Conservation (phyloP, 2,329 filamentous ascomycete species). For the Fusarium protoensiforme region DNA sequence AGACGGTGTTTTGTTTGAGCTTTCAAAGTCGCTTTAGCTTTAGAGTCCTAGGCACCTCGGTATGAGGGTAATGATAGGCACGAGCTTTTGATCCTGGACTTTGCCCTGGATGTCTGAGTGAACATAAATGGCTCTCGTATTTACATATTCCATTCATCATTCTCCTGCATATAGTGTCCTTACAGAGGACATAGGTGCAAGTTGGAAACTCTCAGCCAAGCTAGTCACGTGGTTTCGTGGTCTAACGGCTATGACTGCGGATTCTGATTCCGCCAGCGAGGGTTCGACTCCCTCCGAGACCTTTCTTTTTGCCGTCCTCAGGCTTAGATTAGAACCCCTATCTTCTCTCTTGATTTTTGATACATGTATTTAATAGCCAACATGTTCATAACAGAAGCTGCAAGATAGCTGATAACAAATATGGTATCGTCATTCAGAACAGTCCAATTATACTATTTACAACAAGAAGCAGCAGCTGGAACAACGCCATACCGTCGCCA, state of each 20-base stretch:
- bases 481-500: slow-evolving; percentile 31
- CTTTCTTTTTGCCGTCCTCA: slow-evolving; percentile 1
- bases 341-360: neutral
- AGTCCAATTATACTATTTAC: slow-evolving; percentile 37
- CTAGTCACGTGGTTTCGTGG: slow-evolving; percentile 2
- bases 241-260: slow-evolving; percentile 18
- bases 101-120: neutral
- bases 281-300: slow-evolving; percentile 12
- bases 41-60: slow-evolving; percentile 5
- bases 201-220: accelerated
- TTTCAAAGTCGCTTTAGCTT: slow-evolving; percentile 10
- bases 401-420: neutral
- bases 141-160: too few relatives aligned
- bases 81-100: neutral
- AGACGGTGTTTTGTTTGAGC: neutral
- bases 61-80: slow-evolving; percentile 19
- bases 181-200: neutral
- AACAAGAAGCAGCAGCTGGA: slow-evolving; percentile 25
- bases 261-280: slow-evolving; percentile 20
- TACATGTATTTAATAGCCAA: too few relatives aligned
- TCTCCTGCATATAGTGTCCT: neutral
- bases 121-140: too few relatives aligned
- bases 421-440: neutral
- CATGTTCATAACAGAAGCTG: neutral
- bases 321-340: neutral